Conservation (phyloP, 176 grass and related monocot species). For the Chloris gayana region DNA sequence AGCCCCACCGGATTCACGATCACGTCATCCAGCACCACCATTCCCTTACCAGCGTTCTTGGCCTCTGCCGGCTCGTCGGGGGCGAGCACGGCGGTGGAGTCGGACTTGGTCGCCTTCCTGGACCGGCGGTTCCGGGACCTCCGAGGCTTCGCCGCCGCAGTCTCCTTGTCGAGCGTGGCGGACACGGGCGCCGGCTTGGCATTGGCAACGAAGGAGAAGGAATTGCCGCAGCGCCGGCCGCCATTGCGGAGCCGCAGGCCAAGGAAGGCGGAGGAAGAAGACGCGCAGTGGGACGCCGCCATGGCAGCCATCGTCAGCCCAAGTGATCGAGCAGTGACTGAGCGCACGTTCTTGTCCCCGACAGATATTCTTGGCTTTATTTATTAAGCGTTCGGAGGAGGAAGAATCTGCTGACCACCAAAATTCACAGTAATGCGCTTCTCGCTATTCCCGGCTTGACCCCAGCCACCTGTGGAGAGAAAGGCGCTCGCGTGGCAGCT, state of each 20-base stretch:
- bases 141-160: constrained; percentile 17
- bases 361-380: constrained; percentile 28
- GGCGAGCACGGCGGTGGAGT: constrained; percentile 28
- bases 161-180: constrained; percentile 31
- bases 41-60: constrained; percentile 9
- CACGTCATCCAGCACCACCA: constrained; percentile 63
- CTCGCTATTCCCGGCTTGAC: not conserved
- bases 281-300: constrained; percentile 23
- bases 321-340: not conserved
- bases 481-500: constrained; percentile 13
- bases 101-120: constrained; percentile 42
- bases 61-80: constrained; percentile 5
- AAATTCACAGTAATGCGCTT: not conserved
- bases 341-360: not conserved
- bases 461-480: not conserved
- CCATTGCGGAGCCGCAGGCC: not conserved
- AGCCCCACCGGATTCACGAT: constrained; percentile 91
- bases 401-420: constrained; percentile 24
- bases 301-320: constrained; percentile 25
- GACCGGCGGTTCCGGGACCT: constrained; percentile 32
- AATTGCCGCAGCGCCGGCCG: not conserved
- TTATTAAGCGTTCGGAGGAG: not conserved
- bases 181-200: not conserved
- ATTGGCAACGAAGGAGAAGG: constrained; percentile 13
- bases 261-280: constrained; percentile 17